Percentiles rank a stretch among this genome's conserved stretches.
Conservation (phyloP, 139 green algal species). For the Auxenochlorella pyrenoidosa region DNA sequence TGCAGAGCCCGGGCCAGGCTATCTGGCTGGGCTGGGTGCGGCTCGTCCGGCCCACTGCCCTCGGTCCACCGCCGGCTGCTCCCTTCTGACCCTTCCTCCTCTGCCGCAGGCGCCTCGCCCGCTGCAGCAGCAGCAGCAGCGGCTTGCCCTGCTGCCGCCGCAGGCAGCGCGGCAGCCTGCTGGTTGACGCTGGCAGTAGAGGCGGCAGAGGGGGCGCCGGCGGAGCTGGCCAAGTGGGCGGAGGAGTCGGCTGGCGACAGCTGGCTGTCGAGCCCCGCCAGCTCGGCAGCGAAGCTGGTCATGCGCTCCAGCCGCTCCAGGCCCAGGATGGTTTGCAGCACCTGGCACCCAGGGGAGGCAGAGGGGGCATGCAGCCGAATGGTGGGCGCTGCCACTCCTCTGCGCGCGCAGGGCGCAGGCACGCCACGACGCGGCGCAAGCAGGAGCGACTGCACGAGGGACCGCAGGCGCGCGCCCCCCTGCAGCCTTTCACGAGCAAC, state of each 20-base stretch:
- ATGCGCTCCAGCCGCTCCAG: conserved; percentile 87
- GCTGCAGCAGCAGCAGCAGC: conserved; percentile 5
- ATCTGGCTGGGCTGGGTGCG: background rate
- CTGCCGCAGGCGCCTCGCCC: background rate
- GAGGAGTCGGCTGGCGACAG: background rate
- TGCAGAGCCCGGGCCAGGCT: background rate
- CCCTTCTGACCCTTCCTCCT: background rate
- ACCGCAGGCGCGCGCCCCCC: too few species aligned
- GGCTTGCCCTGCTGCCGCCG: background rate
- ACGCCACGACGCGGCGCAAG: too few species aligned
- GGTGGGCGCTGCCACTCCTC: too few species aligned
- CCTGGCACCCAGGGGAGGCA: conserved; percentile 50
- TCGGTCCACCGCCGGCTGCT: conserved; percentile 24
- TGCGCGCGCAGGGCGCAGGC: too few species aligned
- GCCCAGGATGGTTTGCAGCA: conserved; percentile 82
- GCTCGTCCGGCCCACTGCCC: conserved; percentile 1
- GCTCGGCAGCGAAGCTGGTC: conserved; percentile 59
- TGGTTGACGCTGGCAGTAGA: background rate
- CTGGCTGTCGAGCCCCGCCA: conserved; percentile 9
- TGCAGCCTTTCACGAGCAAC: too few species aligned
- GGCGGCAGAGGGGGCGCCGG: background rate
- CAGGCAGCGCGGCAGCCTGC: background rate
- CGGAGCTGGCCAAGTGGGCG: background rate
- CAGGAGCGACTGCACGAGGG: too few species aligned
- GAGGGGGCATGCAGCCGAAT: background rate